Evolutionary conservation across 495 filamentous ascomycete genomes (phyloP), one percentile per base, ranked within the genome.

Genomic region (Penicillium turbatum): DNA sequence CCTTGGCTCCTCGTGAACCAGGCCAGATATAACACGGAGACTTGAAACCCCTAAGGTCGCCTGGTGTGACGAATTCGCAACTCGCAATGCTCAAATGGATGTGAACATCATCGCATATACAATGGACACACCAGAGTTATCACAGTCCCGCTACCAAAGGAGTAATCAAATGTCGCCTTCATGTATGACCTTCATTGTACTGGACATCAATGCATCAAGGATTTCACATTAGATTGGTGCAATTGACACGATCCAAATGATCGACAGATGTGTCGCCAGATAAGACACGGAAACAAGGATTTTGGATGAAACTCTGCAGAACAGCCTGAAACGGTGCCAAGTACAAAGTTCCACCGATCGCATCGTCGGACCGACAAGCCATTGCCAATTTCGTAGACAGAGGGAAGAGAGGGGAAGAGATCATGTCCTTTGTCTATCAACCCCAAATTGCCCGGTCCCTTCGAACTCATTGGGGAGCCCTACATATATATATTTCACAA

Each of bases 321-420:
- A 30, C 21, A 41, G 37, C 27, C 17, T 51, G 48, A 51, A 51
- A 51, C 49, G 16, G 13, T 12, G 31, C 49, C 38, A 51, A 43
- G 21, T 43, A 26, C n/a, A 16, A 34, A 31, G n/a, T 38, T 5
- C 29, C 31, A 24, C 24, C 8, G 30, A 19, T 51, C 37, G 27
- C 30, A 26, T 27, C 19, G 3, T 35, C 49, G 49, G 39, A 15
- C 39, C 49, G 49, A 41, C 5, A 30, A 34, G 5, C 35, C 47
- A 29, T 0, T 35, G 26, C n/a, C 5, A 24, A 34, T 24, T 17
- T 9, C 21, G 8, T 12, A 31, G 1, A 30, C 15, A 17, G 5
- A 12, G 16, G 11, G 11, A 5, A 37, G 4, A 16, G 35, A 24
- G n/a, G n/a, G n/a, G 21, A 24, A 24, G 2, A 24, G 21, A 24